Base-by-base conservation (phyloP, 1,284 basidiomycete species). In the Termitomyces sp. region DNA sequence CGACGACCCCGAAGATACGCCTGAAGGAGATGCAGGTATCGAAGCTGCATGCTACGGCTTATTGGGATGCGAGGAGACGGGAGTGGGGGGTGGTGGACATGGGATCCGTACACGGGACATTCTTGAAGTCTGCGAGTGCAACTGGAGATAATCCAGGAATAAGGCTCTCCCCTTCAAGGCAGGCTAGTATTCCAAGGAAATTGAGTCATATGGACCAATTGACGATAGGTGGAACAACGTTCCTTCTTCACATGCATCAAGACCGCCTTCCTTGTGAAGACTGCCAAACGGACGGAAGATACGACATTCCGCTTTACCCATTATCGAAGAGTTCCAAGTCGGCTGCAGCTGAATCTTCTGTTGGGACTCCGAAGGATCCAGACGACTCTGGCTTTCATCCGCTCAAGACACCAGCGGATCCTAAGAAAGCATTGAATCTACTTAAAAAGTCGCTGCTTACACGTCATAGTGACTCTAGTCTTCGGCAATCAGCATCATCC, bases 1-100 rank as follows among this genome's bases (percentile, higher is more conserved):
- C 71, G 15, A 73, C 73, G 31, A 79, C 70, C 1, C 86, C 88
- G 12, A 77, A 82, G 43, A 74, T 91, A 50, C 81, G 89, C 44
- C 71, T 91, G 34, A 90, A 88, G 67, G 88, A 91, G 70, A 86
- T 91, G 83, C 78, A 81, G 58, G 87, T 90, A 8, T 90, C 88
- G 2, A 91, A 90, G 68, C 61, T 88, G 51, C 89, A 91, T 64
- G 85, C 88, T 8, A 87, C 84, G 2, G 73, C 79, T 0, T 91
- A 80, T 63, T 89, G 84, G 84, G 86, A 90, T 63, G 69, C 72
- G 30, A 68, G 68, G 17, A 73, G 77, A 54, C 64, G 67, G 12
- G 77, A 81, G 57, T 90, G 87, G 88, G 76, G 79, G 7, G 71
- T 87, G 38, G 88, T 91, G 10, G 88, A 91, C 64, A 87, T 89